Percentiles rank a stretch among this genome's conserved stretches.
Evolutionary conservation across 441 rosid genomes (phyloP).

Genomic region (Gossypium gossypioides): DNA sequence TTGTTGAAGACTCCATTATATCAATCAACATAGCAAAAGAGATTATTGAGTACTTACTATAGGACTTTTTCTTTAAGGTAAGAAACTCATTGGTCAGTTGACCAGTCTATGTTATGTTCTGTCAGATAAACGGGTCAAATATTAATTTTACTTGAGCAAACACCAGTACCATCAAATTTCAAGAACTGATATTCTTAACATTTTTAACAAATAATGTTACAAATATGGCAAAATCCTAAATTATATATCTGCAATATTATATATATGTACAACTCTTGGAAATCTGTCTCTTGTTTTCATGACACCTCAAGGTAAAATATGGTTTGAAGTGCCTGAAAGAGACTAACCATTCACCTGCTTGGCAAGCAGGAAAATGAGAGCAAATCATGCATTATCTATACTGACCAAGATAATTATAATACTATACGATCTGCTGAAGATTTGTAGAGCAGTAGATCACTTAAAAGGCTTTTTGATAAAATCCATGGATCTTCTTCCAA

Average conservation of each 20-base stretch:
- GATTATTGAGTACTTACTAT: too few relatives aligned
- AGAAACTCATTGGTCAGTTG: neutral
- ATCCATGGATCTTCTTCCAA: conserved; percentile 48
- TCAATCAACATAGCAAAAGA: too few relatives aligned
- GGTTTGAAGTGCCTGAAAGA: conserved; percentile 5
- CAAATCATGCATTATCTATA: neutral
- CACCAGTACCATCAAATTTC: neutral
- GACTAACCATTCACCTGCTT: neutral
- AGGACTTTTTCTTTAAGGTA: neutral
- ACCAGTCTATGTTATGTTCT: neutral
- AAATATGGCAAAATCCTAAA: neutral
- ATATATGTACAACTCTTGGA: neutral
- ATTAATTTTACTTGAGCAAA: neutral
- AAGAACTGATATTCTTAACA: neutral
- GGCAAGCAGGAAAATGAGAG: neutral
- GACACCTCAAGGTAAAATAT: conserved; percentile 13
- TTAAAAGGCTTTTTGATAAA: conserved; percentile 40
- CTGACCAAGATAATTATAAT: neutral
- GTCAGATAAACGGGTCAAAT: neutral
- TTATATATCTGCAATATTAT: neutral
- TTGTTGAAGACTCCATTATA: too few relatives aligned
- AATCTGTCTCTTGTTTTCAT: neutral
- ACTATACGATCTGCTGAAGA: neutral
- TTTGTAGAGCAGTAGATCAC: neutral
- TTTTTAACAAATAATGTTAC: neutral